Conservation (phyloP, 148 eudicot genomes). For the Silene latifolia region DNA sequence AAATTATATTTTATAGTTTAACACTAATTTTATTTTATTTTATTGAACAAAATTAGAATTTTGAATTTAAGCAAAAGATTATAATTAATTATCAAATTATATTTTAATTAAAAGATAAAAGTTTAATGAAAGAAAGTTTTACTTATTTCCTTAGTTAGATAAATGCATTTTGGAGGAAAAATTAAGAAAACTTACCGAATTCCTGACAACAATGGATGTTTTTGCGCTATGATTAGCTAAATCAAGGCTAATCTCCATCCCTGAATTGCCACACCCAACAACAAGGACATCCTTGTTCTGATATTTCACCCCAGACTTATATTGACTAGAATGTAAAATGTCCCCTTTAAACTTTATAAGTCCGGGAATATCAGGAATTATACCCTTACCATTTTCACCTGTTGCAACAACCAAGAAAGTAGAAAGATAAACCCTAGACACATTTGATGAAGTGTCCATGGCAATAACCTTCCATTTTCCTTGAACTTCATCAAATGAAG, state of each 20-base stretch:
- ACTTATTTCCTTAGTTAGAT: too few relatives aligned
- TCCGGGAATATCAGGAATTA: slow-evolving; percentile 32
- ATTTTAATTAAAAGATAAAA: too few relatives aligned
- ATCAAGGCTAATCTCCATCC: slow-evolving; percentile 48
- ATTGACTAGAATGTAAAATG: slow-evolving; percentile 36
- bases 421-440: slow-evolving; percentile 14
- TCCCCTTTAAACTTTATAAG: slow-evolving; percentile 27
- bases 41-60: too few relatives aligned
- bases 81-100: too few relatives aligned
- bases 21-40: too few relatives aligned
- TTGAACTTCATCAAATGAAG: slow-evolving; percentile 15
- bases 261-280: slow-evolving; percentile 47
- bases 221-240: slow-evolving; percentile 32
- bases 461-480: slow-evolving; percentile 35
- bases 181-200: slow-evolving; percentile 27
- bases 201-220: slow-evolving; percentile 39
- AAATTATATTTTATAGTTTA: too few relatives aligned
- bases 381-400: slow-evolving; percentile 32
- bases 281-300: slow-evolving; percentile 30
- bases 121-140: too few relatives aligned
- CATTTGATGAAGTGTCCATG: neutral
- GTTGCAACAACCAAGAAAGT: slow-evolving; percentile 38
- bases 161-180: too few relatives aligned
- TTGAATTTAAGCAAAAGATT: too few relatives aligned
- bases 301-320: slow-evolving; percentile 29